Evolutionary conservation across 2,329 filamentous ascomycete genomes (phyloP), one percentile per base, ranked within the genome.

Genomic region (Cercospora zeina): DNA sequence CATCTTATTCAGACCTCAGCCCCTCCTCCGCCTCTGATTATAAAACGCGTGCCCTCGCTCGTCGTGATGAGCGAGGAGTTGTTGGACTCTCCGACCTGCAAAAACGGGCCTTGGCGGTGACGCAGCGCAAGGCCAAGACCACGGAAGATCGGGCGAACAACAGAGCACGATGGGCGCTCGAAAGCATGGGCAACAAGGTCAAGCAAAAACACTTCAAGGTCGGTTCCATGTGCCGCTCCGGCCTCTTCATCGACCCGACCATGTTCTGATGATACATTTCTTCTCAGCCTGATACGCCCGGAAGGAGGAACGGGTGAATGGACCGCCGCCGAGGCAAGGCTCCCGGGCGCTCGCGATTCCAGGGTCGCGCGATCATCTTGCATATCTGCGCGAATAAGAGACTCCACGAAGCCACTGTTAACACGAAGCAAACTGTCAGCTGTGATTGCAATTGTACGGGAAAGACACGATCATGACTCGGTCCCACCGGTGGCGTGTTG

Each of bases 151-250:
- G 66, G 21, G 54, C 59, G 4, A 59, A 49, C 10, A 65, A 61
- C 37, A 62, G 54, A 50, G 64, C 64, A n/a, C 64, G 59, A 34
- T 63, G 66, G 66, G 58, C 54, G n/a, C 45, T 64, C 21, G 66
- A 68, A 53, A 66, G 59, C 24, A 57, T 65, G 50, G 62, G 61
- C 1, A 68, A 68, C 33, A 61, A 60, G 24, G 63, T 62, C 49
- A 68, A 68, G 60, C 64, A 66, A 56, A 66, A 66, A 54, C 65
- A 68, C 54, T 68, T 68, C 64, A 64, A 60, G 50, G 64, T 62
- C 42, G 61, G 63, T 65, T 57, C 56, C 27, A 62, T 64, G n/a
- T 64, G 64, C 58, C 62, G 64, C 37, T 63, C 62, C 9, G 64
- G 66, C 11, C 50, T 62, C 4, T 64, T 66, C 53, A 63, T 65